Conservation (phyloP, 805 yeast species). For the Torulaspora franciscae region DNA sequence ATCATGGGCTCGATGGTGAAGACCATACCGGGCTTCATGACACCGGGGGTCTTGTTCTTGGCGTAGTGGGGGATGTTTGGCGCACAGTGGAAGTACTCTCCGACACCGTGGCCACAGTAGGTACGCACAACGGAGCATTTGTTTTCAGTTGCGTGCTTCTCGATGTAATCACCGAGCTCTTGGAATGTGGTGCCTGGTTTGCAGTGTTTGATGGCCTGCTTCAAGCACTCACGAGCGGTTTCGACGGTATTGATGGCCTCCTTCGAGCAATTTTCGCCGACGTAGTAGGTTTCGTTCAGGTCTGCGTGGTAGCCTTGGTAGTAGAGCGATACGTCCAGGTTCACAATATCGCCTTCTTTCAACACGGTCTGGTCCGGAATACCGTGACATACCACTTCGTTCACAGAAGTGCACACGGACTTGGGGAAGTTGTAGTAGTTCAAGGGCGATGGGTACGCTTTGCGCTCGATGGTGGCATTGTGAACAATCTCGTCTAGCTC, state of each 20-base stretch:
- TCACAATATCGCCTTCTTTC: slow-evolving; percentile 91
- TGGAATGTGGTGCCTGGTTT: slow-evolving; percentile 92
- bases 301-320: slow-evolving; percentile 91
- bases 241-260: slow-evolving; percentile 88
- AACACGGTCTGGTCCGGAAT: slow-evolving; percentile 86
- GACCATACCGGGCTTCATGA: slow-evolving; percentile 92
- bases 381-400: slow-evolving; percentile 96
- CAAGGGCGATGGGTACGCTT: slow-evolving; percentile 90
- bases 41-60: slow-evolving; percentile 86
- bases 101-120: slow-evolving; percentile 92
- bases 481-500: slow-evolving; percentile 84
- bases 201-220: slow-evolving; percentile 73
- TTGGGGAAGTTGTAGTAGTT: slow-evolving; percentile 94
- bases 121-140: slow-evolving; percentile 83
- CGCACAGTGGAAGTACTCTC: slow-evolving; percentile 79
- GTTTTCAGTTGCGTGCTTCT: slow-evolving; percentile 73
- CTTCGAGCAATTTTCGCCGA: slow-evolving; percentile 80
- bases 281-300: slow-evolving; percentile 93
- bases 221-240: slow-evolving; percentile 82
- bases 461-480: slow-evolving; percentile 79
- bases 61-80: slow-evolving; percentile 95
- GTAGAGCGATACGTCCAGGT: slow-evolving; percentile 81
- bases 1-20: slow-evolving; percentile 98
- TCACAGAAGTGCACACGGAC: slow-evolving; percentile 86
- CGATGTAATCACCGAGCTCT: slow-evolving; percentile 80